phyloP scores from a whole-genome alignment of 805 yeast genomes.

The Candida namnaoensis region DNA sequence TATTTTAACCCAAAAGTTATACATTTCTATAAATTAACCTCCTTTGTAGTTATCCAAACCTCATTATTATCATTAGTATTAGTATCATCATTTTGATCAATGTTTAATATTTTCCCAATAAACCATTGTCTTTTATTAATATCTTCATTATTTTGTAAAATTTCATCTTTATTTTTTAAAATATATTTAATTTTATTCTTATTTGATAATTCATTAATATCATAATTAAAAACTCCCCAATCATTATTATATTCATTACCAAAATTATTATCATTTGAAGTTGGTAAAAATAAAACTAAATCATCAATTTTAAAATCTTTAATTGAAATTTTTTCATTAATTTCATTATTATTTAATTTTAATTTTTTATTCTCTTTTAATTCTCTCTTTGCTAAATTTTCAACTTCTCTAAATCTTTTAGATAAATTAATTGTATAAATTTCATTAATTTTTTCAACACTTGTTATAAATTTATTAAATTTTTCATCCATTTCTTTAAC shows the following conservation, averaged over 20 bases:
- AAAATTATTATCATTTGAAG: conserved; percentile 18
- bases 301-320: conserved; percentile 65
- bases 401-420: conserved; percentile 82
- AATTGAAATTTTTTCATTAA: conserved; percentile 52
- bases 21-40: too few species aligned
- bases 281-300: conserved; percentile 78
- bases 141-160: conserved; percentile 46
- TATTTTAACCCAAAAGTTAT: too few species aligned
- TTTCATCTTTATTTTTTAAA: conserved; percentile 11
- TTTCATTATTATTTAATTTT: conserved; percentile 35
- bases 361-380: conserved; percentile 60
- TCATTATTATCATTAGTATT: too few species aligned
- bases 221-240: conserved; percentile 34
- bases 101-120: conserved; percentile 56
- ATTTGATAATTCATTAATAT: conserved; percentile 11
- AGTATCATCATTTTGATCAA: conserved; percentile 32
- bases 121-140: conserved; percentile 65
- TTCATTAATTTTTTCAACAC: conserved; percentile 15
- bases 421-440: conserved; percentile 37
- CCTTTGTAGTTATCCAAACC: conserved; percentile 13
- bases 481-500: conserved; percentile 8
- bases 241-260: too few species aligned
- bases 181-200: conserved; percentile 2
- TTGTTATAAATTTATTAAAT: conserved; percentile 6
- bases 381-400: conserved; percentile 75